Conservation (phyloP, 2,329 filamentous ascomycete species). For the Aspergillus ibericus region DNA sequence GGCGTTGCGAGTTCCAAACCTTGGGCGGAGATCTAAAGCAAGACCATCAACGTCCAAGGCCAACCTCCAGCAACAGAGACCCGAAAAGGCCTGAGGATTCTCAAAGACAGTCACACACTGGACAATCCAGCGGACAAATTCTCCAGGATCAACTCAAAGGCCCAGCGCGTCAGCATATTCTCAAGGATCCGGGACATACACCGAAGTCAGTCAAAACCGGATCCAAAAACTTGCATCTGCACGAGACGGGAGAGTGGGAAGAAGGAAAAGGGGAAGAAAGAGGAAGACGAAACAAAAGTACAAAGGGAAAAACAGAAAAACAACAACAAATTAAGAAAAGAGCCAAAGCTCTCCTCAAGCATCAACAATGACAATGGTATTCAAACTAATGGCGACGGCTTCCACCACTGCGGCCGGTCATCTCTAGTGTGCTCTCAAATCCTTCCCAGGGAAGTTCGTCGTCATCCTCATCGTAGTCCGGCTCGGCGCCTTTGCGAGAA, state of each 20-base stretch:
- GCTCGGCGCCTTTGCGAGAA: slow-evolving; percentile 20
- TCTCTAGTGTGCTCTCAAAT: slow-evolving; percentile 43
- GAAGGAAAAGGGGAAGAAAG: not conserved
- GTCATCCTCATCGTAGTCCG: slow-evolving; percentile 35
- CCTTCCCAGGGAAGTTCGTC: slow-evolving; percentile 47
- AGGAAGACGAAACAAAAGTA: not conserved
- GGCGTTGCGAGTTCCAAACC: slow-evolving; percentile 5
- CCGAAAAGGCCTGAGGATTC: not conserved
- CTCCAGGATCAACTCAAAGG: not conserved
- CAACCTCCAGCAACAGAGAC: slow-evolving; percentile 9
- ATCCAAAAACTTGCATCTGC: not conserved
- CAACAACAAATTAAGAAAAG: not conserved
- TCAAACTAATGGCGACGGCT: slow-evolving; percentile 18
- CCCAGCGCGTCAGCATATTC: not conserved
- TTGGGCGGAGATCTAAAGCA: not conserved
- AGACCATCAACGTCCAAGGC: slow-evolving; percentile 4
- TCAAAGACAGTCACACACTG: not conserved
- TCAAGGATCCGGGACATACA: slow-evolving; percentile 19
- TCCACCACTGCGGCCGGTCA: slow-evolving; percentile 33
- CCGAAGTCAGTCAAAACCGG: slow-evolving; percentile 21
- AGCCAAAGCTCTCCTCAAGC: not conserved
- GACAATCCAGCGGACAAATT: not conserved
- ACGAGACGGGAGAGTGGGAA: not conserved
- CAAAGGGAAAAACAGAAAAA: not conserved
- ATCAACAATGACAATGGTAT: not conserved